Base-by-base conservation (phyloP, 2,329 filamentous ascomycete genomes). In the Remersonia thermophila region DNA sequence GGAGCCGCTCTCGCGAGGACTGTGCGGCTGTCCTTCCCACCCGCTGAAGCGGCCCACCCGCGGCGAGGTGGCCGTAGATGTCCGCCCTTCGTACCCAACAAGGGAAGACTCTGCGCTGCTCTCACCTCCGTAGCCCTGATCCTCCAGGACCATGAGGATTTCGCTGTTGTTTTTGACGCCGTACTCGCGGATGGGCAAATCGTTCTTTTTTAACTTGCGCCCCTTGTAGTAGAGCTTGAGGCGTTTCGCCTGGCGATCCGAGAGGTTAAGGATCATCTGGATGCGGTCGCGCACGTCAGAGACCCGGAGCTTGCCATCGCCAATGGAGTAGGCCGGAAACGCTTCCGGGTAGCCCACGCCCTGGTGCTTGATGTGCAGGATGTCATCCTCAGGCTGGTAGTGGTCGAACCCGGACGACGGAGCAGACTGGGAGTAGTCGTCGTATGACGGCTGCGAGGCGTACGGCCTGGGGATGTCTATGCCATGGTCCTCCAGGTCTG, bases 141-240 rank as follows among this genome's bases (percentile, higher is more conserved):
- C 62, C 12, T 63, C 65, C 2, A 77, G 55, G 1, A 71, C 66
- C 43, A 73, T 69, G 41, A 79, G 51, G 28, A 81, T 60, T 55
- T 80, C 76, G 49, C 69, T 71, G 41, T 70, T 65, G 49, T 73
- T 70, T 53, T 77, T 77, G 32, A 80, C 64, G 12, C 72, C 71
- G 45, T 76, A 77, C 28, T 71, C 65, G 41, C 69, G 65, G 38
- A 73, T 67, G 2, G 67, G 67, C 37, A n/a, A n/a, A n/a, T n/a
- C n/a, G n/a, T 63, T 61, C 25, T 67, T 60, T 55, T 80, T 82
- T 35, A 87, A 59, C 46, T 77, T 73, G 43, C 69, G 69, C 37
- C 81, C 82, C 55, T 84, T 84, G 63, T 82, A 84, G 39, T 81
- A 66, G 51, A 87, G 65, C 55, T 77, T 81, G 52, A 85, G 63